These are phyloP conservation scores for Tagetes patula DNA, from an alignment of 129 eudicot genomes.

Conservation along the genomic window DNA sequence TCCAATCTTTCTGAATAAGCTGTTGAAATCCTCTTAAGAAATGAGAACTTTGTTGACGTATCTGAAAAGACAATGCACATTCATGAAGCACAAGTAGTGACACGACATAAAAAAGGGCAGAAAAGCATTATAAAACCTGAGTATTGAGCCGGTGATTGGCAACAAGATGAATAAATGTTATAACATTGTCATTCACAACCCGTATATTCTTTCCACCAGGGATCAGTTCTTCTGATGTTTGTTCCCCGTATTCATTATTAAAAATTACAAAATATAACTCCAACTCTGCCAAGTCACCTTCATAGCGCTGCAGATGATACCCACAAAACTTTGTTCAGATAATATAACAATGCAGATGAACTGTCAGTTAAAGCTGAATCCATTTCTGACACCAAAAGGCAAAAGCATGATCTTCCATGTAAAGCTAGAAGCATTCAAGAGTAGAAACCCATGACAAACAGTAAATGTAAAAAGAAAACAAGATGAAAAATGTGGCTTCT, in stretches of 20 bases:
- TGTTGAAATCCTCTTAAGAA: conserved; percentile 90
- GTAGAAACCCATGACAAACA: conserved; percentile 6
- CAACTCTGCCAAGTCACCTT: conserved; percentile 72
- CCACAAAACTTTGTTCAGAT: conserved; percentile 15
- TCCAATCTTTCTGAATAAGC: conserved; percentile 90
- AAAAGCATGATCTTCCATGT: background rate
- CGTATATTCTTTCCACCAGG: conserved; percentile 79
- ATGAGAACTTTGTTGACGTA: conserved; percentile 95
- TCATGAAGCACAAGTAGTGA: conserved; percentile 9
- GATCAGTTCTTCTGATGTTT: conserved; percentile 80
- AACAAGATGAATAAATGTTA: conserved; percentile 85
- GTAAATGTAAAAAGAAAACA: background rate
- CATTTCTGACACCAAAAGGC: background rate
- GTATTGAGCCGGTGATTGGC: conserved; percentile 91
- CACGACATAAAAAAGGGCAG: background rate
- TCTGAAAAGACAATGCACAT: conserved; percentile 46
- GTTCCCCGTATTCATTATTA: conserved; percentile 95
- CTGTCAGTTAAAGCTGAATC: background rate
- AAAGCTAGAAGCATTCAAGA: background rate
- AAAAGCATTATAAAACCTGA: conserved; percentile 51
- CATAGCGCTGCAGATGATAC: conserved; percentile 59
- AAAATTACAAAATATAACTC: conserved; percentile 89
- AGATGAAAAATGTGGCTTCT: background rate
- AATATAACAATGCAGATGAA: background rate
- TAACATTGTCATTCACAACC: conserved; percentile 86